Base-by-base conservation (phyloP, 2,329 filamentous ascomycete genomes). In the Taxawa tesnikishii region DNA sequence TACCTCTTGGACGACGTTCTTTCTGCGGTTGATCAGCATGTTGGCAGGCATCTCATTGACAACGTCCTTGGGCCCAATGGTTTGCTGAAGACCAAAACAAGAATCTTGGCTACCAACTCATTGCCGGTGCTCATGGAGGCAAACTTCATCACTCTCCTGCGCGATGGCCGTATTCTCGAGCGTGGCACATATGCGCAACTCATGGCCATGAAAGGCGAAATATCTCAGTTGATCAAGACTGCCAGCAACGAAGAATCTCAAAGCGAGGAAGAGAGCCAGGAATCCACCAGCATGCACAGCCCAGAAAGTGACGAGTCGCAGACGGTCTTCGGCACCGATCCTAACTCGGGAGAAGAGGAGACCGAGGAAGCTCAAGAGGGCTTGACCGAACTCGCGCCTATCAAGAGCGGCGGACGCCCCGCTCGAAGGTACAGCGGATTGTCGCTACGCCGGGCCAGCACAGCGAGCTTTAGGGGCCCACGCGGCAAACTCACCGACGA, bases 21-120 rank as follows among this genome's bases (percentile, higher is more conserved):
- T 8, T 96, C 88, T 11, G 90, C 92, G 1, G 90, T 98, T n/a
- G 90, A 98, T 58, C 88, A 93, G 42, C 90, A 98, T 51, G 90
- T 98, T 37, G 90, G 90, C 30, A 73, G 83, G 41, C 90, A 98
- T 58, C 71, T 98, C 36, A 94, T 94, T 47, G 82, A 96, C 51
- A 83, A 90, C 40, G 90, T 98, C 1, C 73, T 98, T 21, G 90
- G 90, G 9, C 68, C 80, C 4, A 79, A 78, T 39, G 90, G 90
- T 43, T 65, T 98, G 5, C 68, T 98, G 15, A 70, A 67, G 31
- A 73, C 79, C 24, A 96, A 96, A 60, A 94, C 88, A 5, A 77
- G 88, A 43, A 82, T 98, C 33, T 67, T 98, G 30, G 87, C 90
- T 7, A 98, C 90, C 13, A 98, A 98, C 52, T 82, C 90, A 0